Evolutionary conservation across 139 green algal genomes (phyloP).

Genomic region (Chlorella sorokiniana): DNA sequence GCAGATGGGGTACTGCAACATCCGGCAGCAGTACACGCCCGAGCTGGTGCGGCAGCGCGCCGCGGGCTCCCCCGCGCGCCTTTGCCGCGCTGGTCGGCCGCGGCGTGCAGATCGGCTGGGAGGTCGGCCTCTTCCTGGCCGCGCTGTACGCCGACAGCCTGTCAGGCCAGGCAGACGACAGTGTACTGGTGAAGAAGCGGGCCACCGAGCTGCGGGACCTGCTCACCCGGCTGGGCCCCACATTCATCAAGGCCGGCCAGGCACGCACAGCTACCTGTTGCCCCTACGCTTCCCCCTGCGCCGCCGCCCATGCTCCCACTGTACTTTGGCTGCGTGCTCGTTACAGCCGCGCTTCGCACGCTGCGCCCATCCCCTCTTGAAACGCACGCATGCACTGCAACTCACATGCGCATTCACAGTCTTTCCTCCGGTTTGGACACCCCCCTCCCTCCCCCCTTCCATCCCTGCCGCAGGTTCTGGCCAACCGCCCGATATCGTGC

Average conservation of each 20-base stretch:
- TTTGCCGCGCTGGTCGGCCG: slow-evolving; percentile 8
- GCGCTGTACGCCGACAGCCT: slow-evolving; percentile 37
- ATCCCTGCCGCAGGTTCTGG: slow-evolving; percentile 76
- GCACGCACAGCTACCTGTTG: not conserved
- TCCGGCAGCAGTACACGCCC: slow-evolving; percentile 53
- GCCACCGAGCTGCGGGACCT: slow-evolving; percentile 85
- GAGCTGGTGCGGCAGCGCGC: slow-evolving; percentile 40
- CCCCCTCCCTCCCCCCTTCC: not conserved
- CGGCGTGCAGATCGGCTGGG: slow-evolving; percentile 26
- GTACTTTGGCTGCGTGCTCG: not conserved
- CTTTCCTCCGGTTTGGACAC: too few species aligned
- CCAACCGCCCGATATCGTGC: slow-evolving; percentile 96
- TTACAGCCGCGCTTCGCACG: too few species aligned
- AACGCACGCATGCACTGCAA: not conserved
- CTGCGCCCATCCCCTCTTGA: not conserved
- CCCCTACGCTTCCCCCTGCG: too few species aligned
- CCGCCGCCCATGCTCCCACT: too few species aligned
- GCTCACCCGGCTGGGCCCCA: slow-evolving; percentile 89
- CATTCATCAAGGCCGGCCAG: slow-evolving; percentile 98
- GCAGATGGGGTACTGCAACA: slow-evolving; percentile 54
- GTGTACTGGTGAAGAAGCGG: slow-evolving; percentile 59
- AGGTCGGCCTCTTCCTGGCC: slow-evolving; percentile 31
- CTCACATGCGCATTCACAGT: too few species aligned
- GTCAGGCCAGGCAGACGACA: slow-evolving; percentile 27
- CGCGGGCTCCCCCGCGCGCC: slow-evolving; percentile 9